phyloP scores from a whole-genome alignment of 768 basidiomycete species.

The Pleurotus citrinopileatus region DNA sequence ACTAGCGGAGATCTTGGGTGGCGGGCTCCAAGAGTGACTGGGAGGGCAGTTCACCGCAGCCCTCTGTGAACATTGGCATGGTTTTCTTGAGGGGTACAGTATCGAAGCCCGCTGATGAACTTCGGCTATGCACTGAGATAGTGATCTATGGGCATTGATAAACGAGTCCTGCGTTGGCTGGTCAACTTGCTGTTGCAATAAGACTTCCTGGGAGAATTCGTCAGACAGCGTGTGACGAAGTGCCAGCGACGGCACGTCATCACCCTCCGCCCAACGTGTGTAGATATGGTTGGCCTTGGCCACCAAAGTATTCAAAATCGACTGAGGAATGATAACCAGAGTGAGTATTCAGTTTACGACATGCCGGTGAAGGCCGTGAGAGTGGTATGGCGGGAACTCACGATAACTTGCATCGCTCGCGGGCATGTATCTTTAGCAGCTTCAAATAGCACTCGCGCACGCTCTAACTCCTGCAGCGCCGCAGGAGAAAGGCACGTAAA shows the following conservation, averaged over 20 bases:
- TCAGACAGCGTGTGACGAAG: constrained; percentile 33
- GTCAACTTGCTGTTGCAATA: constrained; percentile 15
- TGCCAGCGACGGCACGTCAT: constrained; percentile 41
- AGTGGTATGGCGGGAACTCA: constrained; percentile 26
- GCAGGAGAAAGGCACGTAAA: constrained; percentile 61
- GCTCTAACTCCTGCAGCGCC: constrained; percentile 59
- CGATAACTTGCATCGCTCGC: constrained; percentile 42
- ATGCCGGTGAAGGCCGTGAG: constrained; percentile 3
- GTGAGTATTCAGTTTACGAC: constrained; percentile 3
- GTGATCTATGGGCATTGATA: constrained; percentile 34
- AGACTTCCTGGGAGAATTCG: constrained; percentile 18
- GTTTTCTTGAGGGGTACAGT: constrained; percentile 41
- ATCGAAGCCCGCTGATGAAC: constrained; percentile 41
- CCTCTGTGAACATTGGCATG: constrained; percentile 36
- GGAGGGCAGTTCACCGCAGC: constrained; percentile 29
- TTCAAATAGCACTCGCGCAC: constrained; percentile 42
- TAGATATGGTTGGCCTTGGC: constrained; percentile 50
- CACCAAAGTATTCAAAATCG: constrained; percentile 47
- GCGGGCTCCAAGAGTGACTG: constrained; percentile 44
- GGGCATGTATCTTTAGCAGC: constrained; percentile 43
- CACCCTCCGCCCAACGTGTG: constrained; percentile 42
- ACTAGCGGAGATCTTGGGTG: constrained; percentile 25
- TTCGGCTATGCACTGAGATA: constrained; percentile 46
- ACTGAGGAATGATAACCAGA: constrained; percentile 23
- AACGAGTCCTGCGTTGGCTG: constrained; percentile 35